Evolutionary conservation across 2,329 filamentous ascomycete species (phyloP).

Genomic region (Epichloe sp.): DNA sequence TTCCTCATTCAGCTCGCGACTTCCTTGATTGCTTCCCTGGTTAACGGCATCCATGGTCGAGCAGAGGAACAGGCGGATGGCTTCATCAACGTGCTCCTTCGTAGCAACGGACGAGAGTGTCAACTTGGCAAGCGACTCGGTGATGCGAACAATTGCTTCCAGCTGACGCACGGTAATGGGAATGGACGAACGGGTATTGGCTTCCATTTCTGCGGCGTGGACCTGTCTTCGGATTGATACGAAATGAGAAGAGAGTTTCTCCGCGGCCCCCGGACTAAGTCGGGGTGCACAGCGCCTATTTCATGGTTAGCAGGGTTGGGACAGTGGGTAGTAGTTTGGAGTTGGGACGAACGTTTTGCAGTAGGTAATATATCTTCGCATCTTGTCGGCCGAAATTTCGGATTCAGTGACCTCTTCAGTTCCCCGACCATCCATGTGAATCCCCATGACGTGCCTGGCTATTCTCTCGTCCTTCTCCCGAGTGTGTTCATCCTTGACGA

Average conservation of each 20-base stretch:
- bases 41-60: conserved; percentile 97
- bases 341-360: conserved; percentile 65
- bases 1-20: conserved; percentile 83
- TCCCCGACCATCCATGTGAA: conserved; percentile 84
- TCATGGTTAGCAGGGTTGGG: conserved; percentile 15
- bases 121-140: conserved; percentile 87
- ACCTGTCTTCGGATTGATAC: conserved; percentile 93
- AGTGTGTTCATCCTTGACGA: conserved; percentile 90
- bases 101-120: conserved; percentile 75
- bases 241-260: conserved; percentile 94
- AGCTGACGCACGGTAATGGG: conserved; percentile 96
- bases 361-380: conserved; percentile 95
- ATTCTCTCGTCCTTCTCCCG: conserved; percentile 82
- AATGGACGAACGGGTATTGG: conserved; percentile 82
- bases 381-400: conserved; percentile 88
- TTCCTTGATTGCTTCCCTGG: conserved; percentile 71
- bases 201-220: conserved; percentile 77
- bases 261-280: conserved; percentile 77
- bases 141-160: conserved; percentile 94
- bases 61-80: conserved; percentile 89
- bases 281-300: conserved; percentile 77
- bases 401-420: conserved; percentile 72
- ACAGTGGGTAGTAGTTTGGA: conserved; percentile 44
- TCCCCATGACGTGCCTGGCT: conserved; percentile 91
- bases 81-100: conserved; percentile 89